Evolutionary conservation across 768 basidiomycete species (phyloP).

Genomic region (Lactarius vividus): DNA sequence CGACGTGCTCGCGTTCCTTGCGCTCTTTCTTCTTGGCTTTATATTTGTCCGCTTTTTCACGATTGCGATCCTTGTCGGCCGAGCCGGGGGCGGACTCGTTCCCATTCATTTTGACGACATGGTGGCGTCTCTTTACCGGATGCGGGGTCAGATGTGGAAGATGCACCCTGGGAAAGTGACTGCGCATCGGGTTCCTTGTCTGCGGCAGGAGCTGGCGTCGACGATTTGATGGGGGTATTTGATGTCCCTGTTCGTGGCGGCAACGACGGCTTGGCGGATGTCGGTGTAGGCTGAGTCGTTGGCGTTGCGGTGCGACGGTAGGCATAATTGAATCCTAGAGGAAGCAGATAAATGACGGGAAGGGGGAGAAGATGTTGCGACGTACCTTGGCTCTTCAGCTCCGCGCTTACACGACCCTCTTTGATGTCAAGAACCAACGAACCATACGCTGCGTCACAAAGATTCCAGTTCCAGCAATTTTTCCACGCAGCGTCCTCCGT

Average conservation of each 20-base stretch:
- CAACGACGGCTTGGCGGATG: constrained; percentile 51
- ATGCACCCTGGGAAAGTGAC: neutral
- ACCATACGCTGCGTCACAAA: constrained; percentile 94
- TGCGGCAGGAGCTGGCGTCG: constrained; percentile 31
- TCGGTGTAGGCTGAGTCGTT: constrained; percentile 56
- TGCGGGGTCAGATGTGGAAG: constrained; percentile 9
- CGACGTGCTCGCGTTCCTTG: constrained; percentile 52
- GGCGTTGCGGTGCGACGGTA: constrained; percentile 73
- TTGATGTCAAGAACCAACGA: constrained; percentile 84
- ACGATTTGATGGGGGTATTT: constrained; percentile 37
- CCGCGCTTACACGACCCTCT: constrained; percentile 89
- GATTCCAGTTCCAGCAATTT: constrained; percentile 99
- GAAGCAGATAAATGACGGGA: neutral
- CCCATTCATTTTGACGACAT: constrained; percentile 28
- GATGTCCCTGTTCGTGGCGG: constrained; percentile 40
- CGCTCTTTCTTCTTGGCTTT: constrained; percentile 63
- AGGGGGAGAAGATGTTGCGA: constrained; percentile 20
- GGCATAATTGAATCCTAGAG: constrained; percentile 89
- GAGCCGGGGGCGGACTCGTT: constrained; percentile 38
- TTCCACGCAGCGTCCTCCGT: constrained; percentile 96
- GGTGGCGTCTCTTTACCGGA: constrained; percentile 22
- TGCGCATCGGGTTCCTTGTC: constrained; percentile 8
- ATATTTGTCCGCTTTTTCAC: constrained; percentile 55
- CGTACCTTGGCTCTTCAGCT: constrained; percentile 88
- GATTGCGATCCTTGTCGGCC: constrained; percentile 27